Conservation (phyloP, 2,329 filamentous ascomycete species). For the Pestalotiopsis sp. region DNA sequence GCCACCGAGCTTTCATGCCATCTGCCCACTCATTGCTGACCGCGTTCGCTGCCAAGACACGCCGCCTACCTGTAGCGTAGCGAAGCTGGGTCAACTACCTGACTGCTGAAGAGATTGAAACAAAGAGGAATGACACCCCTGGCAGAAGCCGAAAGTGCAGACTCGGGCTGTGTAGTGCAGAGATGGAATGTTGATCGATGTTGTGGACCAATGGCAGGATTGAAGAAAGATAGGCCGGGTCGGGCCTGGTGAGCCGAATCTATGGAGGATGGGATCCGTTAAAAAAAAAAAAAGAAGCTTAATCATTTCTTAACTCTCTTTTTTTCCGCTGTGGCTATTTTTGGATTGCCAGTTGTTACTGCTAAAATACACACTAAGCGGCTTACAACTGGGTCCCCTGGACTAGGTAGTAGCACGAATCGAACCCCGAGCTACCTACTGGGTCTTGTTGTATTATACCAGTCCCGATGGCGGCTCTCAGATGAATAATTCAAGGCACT, state of each 20-base stretch:
- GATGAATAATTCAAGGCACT: too few species aligned
- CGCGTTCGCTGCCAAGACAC: background rate
- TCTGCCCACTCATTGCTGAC: background rate
- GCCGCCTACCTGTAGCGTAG: background rate
- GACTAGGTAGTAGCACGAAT: background rate
- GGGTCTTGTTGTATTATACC: too few species aligned
- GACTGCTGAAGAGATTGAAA: background rate
- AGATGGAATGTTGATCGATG: too few species aligned
- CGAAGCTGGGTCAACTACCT: too few species aligned
- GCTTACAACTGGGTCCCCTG: background rate
- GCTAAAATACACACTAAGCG: background rate
- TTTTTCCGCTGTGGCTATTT: background rate
- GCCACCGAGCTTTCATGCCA: background rate
- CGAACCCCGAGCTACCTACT: background rate
- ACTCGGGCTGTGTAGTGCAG: too few species aligned
- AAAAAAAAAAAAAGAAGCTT: slow-evolving; percentile 1
- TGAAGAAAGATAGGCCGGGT: too few species aligned
- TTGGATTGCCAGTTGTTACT: background rate
- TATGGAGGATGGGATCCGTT: background rate
- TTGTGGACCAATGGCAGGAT: too few species aligned
- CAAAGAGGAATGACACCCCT: background rate
- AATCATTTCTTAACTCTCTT: background rate
- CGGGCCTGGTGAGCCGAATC: background rate
- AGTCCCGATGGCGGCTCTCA: too few species aligned
- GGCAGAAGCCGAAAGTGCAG: too few species aligned